These are phyloP conservation scores for Quercus rubra DNA, from an alignment of 306 rosid genomes.

Conservation along the genomic window DNA sequence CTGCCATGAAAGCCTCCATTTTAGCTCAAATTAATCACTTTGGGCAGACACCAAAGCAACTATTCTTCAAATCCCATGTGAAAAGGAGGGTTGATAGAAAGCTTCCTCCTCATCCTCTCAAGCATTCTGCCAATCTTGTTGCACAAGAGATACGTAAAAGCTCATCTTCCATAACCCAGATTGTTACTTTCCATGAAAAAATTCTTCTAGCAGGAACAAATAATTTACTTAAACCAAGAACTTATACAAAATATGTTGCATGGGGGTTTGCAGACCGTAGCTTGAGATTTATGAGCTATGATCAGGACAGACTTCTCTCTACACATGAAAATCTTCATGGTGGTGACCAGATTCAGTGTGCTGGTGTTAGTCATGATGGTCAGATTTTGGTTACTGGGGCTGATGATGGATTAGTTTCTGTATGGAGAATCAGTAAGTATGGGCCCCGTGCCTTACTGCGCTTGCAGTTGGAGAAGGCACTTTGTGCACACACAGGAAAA, in stretches of 20 bases:
- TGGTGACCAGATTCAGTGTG: slow-evolving; percentile 88
- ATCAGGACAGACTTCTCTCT: slow-evolving; percentile 89
- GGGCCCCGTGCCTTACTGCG: slow-evolving; percentile 62
- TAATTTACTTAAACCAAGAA: slow-evolving; percentile 85
- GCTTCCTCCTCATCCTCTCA: slow-evolving; percentile 92
- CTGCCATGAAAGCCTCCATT: slow-evolving; percentile 99
- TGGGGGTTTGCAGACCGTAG: slow-evolving; percentile 99
- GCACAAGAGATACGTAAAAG: slow-evolving; percentile 81
- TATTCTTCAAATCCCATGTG: slow-evolving; percentile 85
- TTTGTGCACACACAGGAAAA: slow-evolving; percentile 79
- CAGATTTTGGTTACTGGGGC: slow-evolving; percentile 89
- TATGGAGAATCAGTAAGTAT: slow-evolving; percentile 75
- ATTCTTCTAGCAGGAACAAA: slow-evolving; percentile 73
- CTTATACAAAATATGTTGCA: slow-evolving; percentile 84
- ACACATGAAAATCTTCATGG: slow-evolving; percentile 96
- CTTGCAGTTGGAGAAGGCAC: slow-evolving; percentile 91
- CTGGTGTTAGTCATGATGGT: slow-evolving; percentile 87
- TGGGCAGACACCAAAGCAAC: slow-evolving; percentile 99
- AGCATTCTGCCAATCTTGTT: slow-evolving; percentile 66
- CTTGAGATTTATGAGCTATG: slow-evolving; percentile 90
- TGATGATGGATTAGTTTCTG: slow-evolving; percentile 89
- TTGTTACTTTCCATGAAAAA: slow-evolving; percentile 74
- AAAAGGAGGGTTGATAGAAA: slow-evolving; percentile 79
- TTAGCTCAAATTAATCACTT: slow-evolving; percentile 98
- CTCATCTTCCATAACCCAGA: slow-evolving; percentile 77